Percentiles rank a stretch among this genome's conserved stretches.
These are phyloP conservation scores for Wolfiporia cocos DNA, from an alignment of 1,284 basidiomycete genomes.

Conservation along the genomic window DNA sequence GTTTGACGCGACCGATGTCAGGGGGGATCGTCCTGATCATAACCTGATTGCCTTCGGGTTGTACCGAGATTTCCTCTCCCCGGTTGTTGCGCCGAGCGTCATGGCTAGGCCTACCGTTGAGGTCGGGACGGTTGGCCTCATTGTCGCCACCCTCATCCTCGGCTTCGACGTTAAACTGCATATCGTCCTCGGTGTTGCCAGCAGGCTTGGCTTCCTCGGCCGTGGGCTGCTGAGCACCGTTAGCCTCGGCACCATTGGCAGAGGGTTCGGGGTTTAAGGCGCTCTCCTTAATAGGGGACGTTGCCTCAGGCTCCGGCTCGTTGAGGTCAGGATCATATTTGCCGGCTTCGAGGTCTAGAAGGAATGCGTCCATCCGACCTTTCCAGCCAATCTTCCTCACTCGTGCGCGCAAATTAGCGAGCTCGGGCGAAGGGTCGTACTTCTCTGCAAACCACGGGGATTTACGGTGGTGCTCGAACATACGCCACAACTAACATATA, in stretches of 20 bases:
- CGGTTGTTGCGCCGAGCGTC: slow-evolving; percentile 44
- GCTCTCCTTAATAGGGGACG: slow-evolving; percentile 41
- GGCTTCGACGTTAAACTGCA: slow-evolving; percentile 57
- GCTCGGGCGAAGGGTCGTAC: slow-evolving; percentile 75
- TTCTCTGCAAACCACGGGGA: slow-evolving; percentile 94
- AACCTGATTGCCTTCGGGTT: slow-evolving; percentile 80
- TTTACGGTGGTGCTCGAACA: slow-evolving; percentile 88
- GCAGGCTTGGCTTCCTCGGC: slow-evolving; percentile 36
- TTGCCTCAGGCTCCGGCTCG: slow-evolving; percentile 44
- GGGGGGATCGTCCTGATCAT: slow-evolving; percentile 94
- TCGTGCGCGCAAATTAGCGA: slow-evolving; percentile 61
- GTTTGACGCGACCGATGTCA: slow-evolving; percentile 78
- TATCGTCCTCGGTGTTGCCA: slow-evolving; percentile 22
- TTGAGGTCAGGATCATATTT: slow-evolving; percentile 73
- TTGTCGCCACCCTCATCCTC: slow-evolving; percentile 66
- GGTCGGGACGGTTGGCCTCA: slow-evolving; percentile 45
- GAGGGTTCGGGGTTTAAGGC: slow-evolving; percentile 18
- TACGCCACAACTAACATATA: slow-evolving; percentile 30
- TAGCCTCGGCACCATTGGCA: slow-evolving; percentile 26
- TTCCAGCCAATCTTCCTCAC: slow-evolving; percentile 80
- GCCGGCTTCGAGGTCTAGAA: slow-evolving; percentile 75
- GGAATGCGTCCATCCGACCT: slow-evolving; percentile 63
- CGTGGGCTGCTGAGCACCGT: slow-evolving; percentile 20
- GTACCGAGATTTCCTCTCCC: slow-evolving; percentile 72
- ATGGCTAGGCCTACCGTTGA: slow-evolving; percentile 47